A percentile compares a stretch with the other conserved stretches of the same genome.
Conservation (phyloP, 202 grass and related monocot species). For the Carex arenaria region DNA sequence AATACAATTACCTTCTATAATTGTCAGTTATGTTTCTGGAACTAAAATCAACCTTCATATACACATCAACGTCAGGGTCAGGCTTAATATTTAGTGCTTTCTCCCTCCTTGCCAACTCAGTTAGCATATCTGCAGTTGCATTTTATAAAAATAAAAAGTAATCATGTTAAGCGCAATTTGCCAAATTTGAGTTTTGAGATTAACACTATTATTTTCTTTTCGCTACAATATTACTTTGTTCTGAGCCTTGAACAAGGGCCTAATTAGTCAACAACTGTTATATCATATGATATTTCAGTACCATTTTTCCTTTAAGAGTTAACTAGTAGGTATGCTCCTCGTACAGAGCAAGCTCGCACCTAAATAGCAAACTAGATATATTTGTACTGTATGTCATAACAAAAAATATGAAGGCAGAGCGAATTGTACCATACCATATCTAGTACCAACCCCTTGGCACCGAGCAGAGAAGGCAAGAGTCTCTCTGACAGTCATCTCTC, state of each 20-base stretch:
- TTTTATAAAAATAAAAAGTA: not conserved
- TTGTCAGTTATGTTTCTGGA: not conserved
- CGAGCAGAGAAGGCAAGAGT: slow-evolving; percentile 36
- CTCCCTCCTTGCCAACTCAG: slow-evolving; percentile 37
- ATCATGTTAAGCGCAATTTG: not conserved
- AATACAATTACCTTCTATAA: not conserved
- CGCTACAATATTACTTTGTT: not conserved
- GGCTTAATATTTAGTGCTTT: slow-evolving; percentile 38
- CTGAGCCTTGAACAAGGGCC: not conserved
- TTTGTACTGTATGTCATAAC: not conserved
- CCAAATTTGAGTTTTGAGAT: not conserved
- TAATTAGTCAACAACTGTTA: not conserved
- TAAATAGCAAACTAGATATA: not conserved
- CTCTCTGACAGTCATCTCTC: slow-evolving; percentile 40
- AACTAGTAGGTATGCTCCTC: not conserved
- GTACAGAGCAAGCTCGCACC: not conserved
- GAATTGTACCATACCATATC: slow-evolving; percentile 20
- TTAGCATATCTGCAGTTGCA: slow-evolving; percentile 32
- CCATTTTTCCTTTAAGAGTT: not conserved
- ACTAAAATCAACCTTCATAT: slow-evolving; percentile 34
- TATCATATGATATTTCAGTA: not conserved
- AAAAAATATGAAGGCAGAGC: not conserved
- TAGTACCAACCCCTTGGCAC: slow-evolving; percentile 35
- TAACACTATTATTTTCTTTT: not conserved
- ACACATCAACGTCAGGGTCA: slow-evolving; percentile 37